Evolutionary conservation across 1,139 yeast species (phyloP), one percentile per base, ranked within the genome.

Genomic region (Pichia sp.): DNA sequence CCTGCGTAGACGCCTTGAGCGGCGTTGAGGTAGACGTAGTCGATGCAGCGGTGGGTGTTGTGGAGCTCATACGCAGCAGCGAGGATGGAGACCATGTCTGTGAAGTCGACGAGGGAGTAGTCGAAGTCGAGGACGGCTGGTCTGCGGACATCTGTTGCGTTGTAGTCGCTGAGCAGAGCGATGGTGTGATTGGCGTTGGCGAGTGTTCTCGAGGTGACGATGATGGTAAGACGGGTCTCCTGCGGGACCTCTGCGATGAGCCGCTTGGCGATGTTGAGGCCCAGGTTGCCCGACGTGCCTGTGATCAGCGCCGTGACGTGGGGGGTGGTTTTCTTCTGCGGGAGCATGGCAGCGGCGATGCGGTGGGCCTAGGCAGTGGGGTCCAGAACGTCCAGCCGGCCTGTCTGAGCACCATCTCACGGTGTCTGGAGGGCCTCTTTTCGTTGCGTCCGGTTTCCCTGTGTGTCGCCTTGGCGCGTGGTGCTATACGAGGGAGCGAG

Each of bases 1-100:
- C 97, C 97, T 48, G 77, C 80, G 68, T 89, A 87, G 6, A 85
- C 88, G 41, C 96, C 92, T 66, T 88, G 96, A 4, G 96, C 95
- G 4, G 98, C 93, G 71, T 92, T 93, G 57, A 90, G 78, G 65
- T 87, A 88, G 59, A 92, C 69, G 67, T 84, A 89, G 69, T 93
- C 93, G 45, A 93, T 78, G 51, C 81, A 79, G 16, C 69, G 66
- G 72, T 84, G 90, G 58, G 83, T 79, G 62, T 81, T 78, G 59
- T 73, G 73, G 58, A 93, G 71, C 56, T 89, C 96, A 61, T 85
- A 78, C 55, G 82, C 82, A 0, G 96, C 96, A 19, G 81, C 77
- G 41, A 88, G 72, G 11, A 92, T 80, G 0, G 97, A 88, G 5
- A 90, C 86, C 97, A 92, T 90, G 64, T 87, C 82, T 15, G 92